Evolutionary conservation across 129 eudicot genomes (phyloP), one percentile per base, ranked within the genome.

Genomic region (Flaveria bidentis): DNA sequence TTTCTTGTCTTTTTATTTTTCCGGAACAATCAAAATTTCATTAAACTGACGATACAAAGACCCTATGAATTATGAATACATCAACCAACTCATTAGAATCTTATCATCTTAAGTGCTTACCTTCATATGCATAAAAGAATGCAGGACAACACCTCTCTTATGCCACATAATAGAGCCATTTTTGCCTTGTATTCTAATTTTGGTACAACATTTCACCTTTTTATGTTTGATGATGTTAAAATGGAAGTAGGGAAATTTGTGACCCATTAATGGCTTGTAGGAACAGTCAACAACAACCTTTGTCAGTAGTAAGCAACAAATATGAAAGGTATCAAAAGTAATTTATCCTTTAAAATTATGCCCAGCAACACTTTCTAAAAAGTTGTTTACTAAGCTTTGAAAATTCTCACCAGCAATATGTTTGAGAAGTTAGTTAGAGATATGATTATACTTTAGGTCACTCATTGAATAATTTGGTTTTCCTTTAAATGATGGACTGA

Each of bases 401-500:
- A 22, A 14, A 16, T 15, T 36, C 2, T 23, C 46, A 16, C 5
- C 18, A 45, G 78, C n/a, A 55, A 57, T 22, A 68, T 18, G 62
- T 53, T 53, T 78, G 68, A 22, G 17, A 57, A 58, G 50, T 71
- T 8, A 72, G 64, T 26, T 28, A 28, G 30, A 50, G n/a, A 79
- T 72, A 44, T 51, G 52, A 62, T 63, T 39, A 50, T 39, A 22
- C 12, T 8, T 58, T 47, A 33, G 0, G 49, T 20, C 71, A 58
- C 64, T 36, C 57, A 41, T 51, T 73, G 44, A 61, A 74, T 72
- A 15, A 5, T 45, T 79, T 78, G 44, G 18, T 62, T 71, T 61
- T 63, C 56, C 44, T 33, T 72, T 62, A 30, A 71, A 71, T 72
- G 72, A 51, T 60, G 22, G 49, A 63, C 45, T 50, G 33, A 39